A percentile compares a stretch with the other conserved stretches of the same genome.
Evolutionary conservation across 306 rosid species (phyloP).

Genomic region (Corylus heterophylla): DNA sequence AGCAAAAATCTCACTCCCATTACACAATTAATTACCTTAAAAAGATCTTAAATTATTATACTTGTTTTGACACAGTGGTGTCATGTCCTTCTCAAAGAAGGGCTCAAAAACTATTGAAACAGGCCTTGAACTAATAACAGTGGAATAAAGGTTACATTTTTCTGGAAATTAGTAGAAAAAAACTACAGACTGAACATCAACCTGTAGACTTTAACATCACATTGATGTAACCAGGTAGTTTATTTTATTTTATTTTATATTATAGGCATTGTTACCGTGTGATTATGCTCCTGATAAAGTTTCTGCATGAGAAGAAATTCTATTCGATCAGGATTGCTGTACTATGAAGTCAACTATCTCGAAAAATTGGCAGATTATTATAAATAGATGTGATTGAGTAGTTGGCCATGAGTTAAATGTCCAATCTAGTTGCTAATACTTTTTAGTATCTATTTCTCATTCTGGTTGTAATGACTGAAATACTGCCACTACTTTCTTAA

Average conservation of each 20-base stretch:
- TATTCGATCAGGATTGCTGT: not conserved
- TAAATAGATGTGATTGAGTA: not conserved
- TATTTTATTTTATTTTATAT: not conserved
- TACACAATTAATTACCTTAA: not conserved
- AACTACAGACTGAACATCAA: not conserved
- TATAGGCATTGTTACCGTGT: not conserved
- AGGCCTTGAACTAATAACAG: not conserved
- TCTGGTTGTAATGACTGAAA: not conserved
- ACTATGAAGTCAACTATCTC: not conserved
- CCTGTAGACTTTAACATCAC: not conserved
- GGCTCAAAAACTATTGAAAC: not conserved
- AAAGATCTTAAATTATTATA: not conserved
- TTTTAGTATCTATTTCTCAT: not conserved
- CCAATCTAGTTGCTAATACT: not conserved
- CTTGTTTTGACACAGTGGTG: not conserved
- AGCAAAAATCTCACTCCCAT: not conserved
- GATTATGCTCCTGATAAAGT: not conserved
- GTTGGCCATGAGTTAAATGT: not conserved
- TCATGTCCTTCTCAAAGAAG: not conserved
- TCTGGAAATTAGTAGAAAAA: not conserved
- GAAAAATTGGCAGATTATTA: not conserved
- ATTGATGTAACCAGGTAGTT: not conserved
- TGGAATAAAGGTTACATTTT: not conserved
- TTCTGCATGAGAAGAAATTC: not conserved
- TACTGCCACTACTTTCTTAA: conserved; percentile 10